Base-by-base conservation (phyloP, 140 eudicot genomes). In the Artemisia princeps region DNA sequence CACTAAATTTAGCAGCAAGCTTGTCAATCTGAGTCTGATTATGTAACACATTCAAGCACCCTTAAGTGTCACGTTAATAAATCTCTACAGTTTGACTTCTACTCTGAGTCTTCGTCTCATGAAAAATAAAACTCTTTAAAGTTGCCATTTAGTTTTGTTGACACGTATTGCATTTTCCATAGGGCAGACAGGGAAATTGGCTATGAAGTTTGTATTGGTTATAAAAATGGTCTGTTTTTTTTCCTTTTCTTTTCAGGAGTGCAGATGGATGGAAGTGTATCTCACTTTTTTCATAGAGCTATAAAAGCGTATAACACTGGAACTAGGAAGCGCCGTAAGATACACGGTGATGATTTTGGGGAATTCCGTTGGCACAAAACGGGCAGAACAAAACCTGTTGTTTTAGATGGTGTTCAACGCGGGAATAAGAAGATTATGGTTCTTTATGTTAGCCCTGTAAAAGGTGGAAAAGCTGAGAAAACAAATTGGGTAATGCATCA, bases 401-500 rank as follows among this genome's bases (percentile, higher is more conserved):
- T 76, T 15, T 53, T 85, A 71, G 88, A 88, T 52, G 91, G 94
- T 15, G 74, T 85, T 11, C 96, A 88, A 68, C 76, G 71, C 10
- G 97, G 95, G 6, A 87, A 95, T 61, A 87, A 90, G 75, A 90
- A 90, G 73, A 90, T 90, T 51, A 90, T 90, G 97, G 97, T 91
- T 77, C 86, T 91, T 17, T 87, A 91, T 67, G 53, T 79, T 10
- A 85, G 82, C 70, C 79, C 84, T 3, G 73, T 68, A 16, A 80
- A 75, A 64, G 98, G 96, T 40, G 96, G 87, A 30, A 91, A 88
- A 77, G 70, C 98, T 1, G 98, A 91, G 71, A 91, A 91, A 77
- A 83, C 95, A 12, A 85, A 82, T 77, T 91, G 98, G 98, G 98
- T 91, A 16, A 91, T 91, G 98, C 96, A 91, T 70, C 98, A 91